phyloP scores from a whole-genome alignment of 1,139 yeast species.

The Candida neerlandica region DNA sequence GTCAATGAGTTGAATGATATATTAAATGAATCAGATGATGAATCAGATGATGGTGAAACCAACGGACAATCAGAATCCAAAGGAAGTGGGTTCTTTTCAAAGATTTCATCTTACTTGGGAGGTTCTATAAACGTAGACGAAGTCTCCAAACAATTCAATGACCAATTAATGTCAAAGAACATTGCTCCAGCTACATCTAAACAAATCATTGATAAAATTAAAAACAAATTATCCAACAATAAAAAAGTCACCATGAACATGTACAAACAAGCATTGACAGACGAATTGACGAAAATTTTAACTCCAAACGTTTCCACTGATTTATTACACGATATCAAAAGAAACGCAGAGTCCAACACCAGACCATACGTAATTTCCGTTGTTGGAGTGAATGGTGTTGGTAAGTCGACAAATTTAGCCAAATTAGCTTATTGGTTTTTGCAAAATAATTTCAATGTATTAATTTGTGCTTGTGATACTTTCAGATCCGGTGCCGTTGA shows the following conservation, averaged over 20 bases:
- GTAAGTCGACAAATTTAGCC: constrained; percentile 93
- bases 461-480: constrained; percentile 97
- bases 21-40: constrained; percentile 37
- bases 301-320: constrained; percentile 95
- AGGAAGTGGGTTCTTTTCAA: constrained; percentile 35
- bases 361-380: constrained; percentile 92
- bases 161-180: constrained; percentile 46
- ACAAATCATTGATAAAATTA: constrained; percentile 40
- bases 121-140: constrained; percentile 39
- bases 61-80: constrained; percentile 5
- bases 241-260: constrained; percentile 32
- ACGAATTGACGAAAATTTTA: constrained; percentile 75
- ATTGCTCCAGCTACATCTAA: constrained; percentile 46
- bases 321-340: constrained; percentile 77
- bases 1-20: constrained; percentile 48
- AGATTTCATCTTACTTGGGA: constrained; percentile 43
- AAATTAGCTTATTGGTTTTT: constrained; percentile 94
- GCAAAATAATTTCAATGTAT: constrained; percentile 82
- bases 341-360: constrained; percentile 20
- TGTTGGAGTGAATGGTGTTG: constrained; percentile 98
- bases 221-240: constrained; percentile 30
- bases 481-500: constrained; percentile 98
- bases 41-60: constrained; percentile 20
- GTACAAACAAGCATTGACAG: constrained; percentile 64
- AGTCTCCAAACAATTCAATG: constrained; percentile 44